Evolutionary conservation across 148 eudicot genomes (phyloP), one percentile per base, ranked within the genome.

Genomic region (Beta vulgaris): DNA sequence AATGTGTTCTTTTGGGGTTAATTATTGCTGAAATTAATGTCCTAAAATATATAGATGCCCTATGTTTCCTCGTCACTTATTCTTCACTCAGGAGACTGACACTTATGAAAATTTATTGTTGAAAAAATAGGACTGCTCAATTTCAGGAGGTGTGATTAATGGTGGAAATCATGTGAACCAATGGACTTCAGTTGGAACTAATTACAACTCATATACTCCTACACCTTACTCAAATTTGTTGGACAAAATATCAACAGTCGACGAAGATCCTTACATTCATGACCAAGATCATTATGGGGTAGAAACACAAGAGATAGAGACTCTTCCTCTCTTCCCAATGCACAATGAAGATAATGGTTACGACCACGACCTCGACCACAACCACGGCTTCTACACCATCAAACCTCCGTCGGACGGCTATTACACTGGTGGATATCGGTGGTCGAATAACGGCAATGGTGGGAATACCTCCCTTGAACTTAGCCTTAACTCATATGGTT

Each of bases 281-380:
- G 80, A 80, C n/a, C 86, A 82, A 43, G 85, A 77, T 43, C 80
- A 78, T 12, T 74, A 81, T 57, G 78, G 76, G 1, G 65, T 77
- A 29, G 59, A 67, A 5, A 12, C 67, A 13, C 82, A 82, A 0
- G 90, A 85, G 64, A 82, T 87, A 6, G 94, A 89, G 77, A 96
- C 99, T 15, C 97, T 96, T 16, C 91, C 98, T 35, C 92, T 96
- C 58, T 96, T 96, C 79, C 99, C 99, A 6, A 87, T 91, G 85
- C 93, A 86, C 57, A 91, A 81, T 28, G 90, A 87, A 5, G 82
- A 87, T 25, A 26, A 63, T n/a, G 71, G 64, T 75, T 54, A 64
- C 5, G 40, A 73, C 14, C 26, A 75, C 42, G 55, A 73, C 35
- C 39, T 51, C 63, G 43, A 77, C 32, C 53, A 71, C 18, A n/a